Base-by-base conservation (phyloP, 1,139 yeast species). In the Nakaseomyces delphensis region DNA sequence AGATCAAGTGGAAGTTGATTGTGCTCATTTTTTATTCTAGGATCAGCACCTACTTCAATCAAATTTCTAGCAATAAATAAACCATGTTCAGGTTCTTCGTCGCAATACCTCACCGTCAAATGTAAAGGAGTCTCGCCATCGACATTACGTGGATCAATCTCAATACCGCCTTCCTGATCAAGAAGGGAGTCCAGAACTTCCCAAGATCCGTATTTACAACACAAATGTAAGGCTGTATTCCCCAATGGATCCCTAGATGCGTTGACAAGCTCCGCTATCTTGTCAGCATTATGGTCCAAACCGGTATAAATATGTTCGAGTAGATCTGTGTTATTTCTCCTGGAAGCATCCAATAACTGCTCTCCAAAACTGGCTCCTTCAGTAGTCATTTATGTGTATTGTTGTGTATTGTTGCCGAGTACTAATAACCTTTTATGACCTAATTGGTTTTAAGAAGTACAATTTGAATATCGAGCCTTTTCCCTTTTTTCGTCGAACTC, bases 101-200 rank as follows among this genome's bases (percentile, higher is more conserved):
- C 68, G 19, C 89, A 71, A 58, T 83, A 87, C 51, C 76, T 75
- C 10, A 82, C 95, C 3, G 95, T 94, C 51, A 75, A 67, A 64
- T 91, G 97, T 52, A 91, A 71, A 9, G 98, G 97, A 1, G 97
- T 86, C 50, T 85, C 89, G 28, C 87, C 87, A 41, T 79, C 83
- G 36, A 74, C 52, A 61, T 84, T 84, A 38, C 66, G 62, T 0
- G 95, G 91, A 59, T 91, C 96, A 35, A 89, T 79, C 54, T 87
- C 96, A 19, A 89, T 89, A 7, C 48, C 59, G 2, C 95, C 96
- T 48, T 84, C 95, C 45, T 82, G 79, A 60, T 91, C 97, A 49
- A 91, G 70, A 23, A 91, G 68, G 39, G 72, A 67, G 58, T 91
- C 97, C 57, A 91, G 69, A 36, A 85, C 85, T 55, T 87, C 96